Evolutionary conservation across 768 basidiomycete species (phyloP).

Genomic region (Boletus pseudopeckii): DNA sequence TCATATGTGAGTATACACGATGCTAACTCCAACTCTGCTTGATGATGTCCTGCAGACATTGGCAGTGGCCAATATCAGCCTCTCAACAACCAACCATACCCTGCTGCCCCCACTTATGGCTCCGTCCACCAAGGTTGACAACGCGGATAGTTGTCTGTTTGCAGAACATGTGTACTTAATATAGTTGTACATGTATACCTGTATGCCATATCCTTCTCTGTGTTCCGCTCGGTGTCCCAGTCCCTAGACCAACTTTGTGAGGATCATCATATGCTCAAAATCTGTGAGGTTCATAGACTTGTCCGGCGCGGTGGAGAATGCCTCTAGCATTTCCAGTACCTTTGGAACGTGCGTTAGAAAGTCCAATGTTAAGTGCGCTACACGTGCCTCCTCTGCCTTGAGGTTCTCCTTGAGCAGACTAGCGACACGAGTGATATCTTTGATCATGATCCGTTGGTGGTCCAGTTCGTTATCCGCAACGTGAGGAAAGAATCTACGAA

Average conservation of each 20-base stretch:
- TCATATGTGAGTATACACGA: constrained; percentile 58
- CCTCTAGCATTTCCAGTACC: constrained; percentile 79
- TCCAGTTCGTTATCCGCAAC: constrained; percentile 44
- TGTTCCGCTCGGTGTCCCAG: background rate
- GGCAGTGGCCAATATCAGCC: constrained; percentile 39
- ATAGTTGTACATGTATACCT: background rate
- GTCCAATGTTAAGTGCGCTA: background rate
- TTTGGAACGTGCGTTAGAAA: constrained; percentile 28
- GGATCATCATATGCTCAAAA: constrained; percentile 74
- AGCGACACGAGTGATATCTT: constrained; percentile 60
- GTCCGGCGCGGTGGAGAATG: constrained; percentile 68
- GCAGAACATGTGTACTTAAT: background rate
- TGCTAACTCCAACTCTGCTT: background rate
- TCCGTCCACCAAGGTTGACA: constrained; percentile 21
- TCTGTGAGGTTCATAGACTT: constrained; percentile 64
- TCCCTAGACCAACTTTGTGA: constrained; percentile 37
- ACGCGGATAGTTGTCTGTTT: background rate
- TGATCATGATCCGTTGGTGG: constrained; percentile 56
- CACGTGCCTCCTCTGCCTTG: constrained; percentile 67
- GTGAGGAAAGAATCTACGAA: constrained; percentile 71
- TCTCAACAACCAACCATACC: constrained; percentile 18
- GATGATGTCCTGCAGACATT: constrained; percentile 25
- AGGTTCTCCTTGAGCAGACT: constrained; percentile 67
- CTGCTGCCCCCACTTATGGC: constrained; percentile 35
- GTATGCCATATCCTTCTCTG: background rate